Evolutionary conservation across 2,329 filamentous ascomycete species (phyloP).

Genomic region (Monilinia aucupariae): DNA sequence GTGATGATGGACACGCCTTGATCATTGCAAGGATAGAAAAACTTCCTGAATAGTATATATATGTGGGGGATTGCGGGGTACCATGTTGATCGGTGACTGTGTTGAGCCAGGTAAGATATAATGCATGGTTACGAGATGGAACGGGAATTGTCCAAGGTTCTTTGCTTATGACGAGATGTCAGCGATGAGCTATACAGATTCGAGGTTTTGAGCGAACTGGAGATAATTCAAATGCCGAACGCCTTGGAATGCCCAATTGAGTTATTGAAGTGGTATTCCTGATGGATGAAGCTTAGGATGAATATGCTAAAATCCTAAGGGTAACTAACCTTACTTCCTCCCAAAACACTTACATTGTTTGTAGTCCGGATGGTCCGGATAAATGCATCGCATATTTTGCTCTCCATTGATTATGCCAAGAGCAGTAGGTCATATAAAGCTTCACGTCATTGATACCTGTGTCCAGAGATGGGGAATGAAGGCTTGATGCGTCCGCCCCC

Average conservation of each 20-base stretch:
- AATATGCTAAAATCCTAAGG: no score
- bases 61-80: slow-evolving; percentile 10
- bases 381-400: background rate
- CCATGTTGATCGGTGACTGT: background rate
- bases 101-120: background rate
- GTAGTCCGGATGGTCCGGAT: no score
- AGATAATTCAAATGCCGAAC: background rate
- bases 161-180: background rate
- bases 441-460: background rate
- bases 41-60: background rate
- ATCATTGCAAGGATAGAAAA: background rate
- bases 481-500: background rate
- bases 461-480: background rate
- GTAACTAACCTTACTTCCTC: no score
- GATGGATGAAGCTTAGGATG: no score
- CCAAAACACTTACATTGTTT: no score
- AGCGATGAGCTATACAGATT: background rate
- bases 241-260: background rate
- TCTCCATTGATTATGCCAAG: background rate
- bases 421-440: background rate
- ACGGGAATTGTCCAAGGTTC: background rate
- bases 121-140: background rate
- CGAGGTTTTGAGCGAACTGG: background rate
- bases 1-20: background rate
- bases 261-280: background rate